A percentile compares a stretch with the other conserved stretches of the same genome.
Conservation (phyloP, 306 rosid species). For the Geum urbanum region DNA sequence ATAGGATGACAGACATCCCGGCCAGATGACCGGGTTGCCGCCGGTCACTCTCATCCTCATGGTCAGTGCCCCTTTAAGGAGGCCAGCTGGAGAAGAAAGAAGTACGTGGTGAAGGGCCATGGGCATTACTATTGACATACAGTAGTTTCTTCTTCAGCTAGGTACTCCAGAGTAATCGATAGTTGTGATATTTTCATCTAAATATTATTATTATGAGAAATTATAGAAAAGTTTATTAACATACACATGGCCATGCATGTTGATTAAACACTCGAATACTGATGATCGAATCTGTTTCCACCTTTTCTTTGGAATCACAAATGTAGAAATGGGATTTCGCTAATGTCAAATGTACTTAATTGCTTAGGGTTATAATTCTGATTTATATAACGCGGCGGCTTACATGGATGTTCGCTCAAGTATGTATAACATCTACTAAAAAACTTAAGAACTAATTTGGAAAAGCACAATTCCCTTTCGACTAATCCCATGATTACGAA, state of each 20-base stretch:
- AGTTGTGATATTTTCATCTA: too few relatives aligned
- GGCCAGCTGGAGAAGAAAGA: background rate
- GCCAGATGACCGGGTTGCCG: background rate
- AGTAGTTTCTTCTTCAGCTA: too few relatives aligned
- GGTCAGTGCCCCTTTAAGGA: background rate
- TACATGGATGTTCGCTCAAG: too few relatives aligned
- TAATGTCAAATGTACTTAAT: too few relatives aligned
- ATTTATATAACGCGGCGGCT: background rate
- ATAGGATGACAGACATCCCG: background rate
- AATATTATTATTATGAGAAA: background rate
- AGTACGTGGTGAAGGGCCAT: background rate
- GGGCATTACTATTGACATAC: background rate
- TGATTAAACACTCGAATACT: too few relatives aligned
- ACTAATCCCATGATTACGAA: conserved; percentile 8
- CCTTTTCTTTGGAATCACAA: too few relatives aligned
- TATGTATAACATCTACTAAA: background rate
- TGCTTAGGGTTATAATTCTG: too few relatives aligned
- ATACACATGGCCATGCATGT: too few relatives aligned
- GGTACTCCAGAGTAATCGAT: too few relatives aligned
- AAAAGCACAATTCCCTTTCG: background rate
- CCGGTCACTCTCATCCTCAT: background rate
- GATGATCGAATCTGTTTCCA: too few relatives aligned
- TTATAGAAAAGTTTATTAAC: too few relatives aligned
- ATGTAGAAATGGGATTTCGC: too few relatives aligned
- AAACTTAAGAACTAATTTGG: background rate